Evolutionary conservation across 768 basidiomycete genomes (phyloP), one percentile per base, ranked within the genome.

Genomic region (Lactarius psammicola): DNA sequence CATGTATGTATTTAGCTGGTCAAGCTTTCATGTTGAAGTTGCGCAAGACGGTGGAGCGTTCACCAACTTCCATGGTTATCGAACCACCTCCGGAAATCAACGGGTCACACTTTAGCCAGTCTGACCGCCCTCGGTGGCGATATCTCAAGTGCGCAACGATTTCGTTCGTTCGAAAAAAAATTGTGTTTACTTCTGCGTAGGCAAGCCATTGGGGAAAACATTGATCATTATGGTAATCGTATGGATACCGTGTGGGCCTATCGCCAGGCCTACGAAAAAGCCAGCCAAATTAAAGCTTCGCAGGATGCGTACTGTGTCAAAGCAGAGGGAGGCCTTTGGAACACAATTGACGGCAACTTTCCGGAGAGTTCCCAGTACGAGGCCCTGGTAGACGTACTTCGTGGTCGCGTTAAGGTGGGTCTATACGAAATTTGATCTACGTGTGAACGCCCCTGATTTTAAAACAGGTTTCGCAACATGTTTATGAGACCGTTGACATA

Each of bases 21-120:
- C 92, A 95, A 74, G 90, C 94, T 0, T 94, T 93, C 72, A 81
- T 92, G 72, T 82, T 95, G 71, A 97, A 97, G 75, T 79, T 93
- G 30, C 85, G 95, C 23, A 85, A 84, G 72, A 93, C 93, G 2
- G 74, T 80, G 44, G 90, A 92, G 68, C 84, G 87, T 28, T 89
- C 92, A 0, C 82, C 92, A 1, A 82, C 84, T 4, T 89, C 90
- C 8, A 93, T 94, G 90, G 74, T 94, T 13, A 79, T 97, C 42
- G 94, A 97, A 55, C 90, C 93, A 46, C 93, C 92, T 1, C 84
- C 84, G 72, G 79, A 78, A 17, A 78, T 95, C 68, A 78, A 84
- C 59, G 78, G 78, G 61, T 85, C 77, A 34, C 70, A 73, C 10
- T 71, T 74, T 1, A 78, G 81, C 60, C 68, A 74, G 59, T 72